phyloP scores from a whole-genome alignment of 441 rosid genomes.

The Croton setiger region DNA sequence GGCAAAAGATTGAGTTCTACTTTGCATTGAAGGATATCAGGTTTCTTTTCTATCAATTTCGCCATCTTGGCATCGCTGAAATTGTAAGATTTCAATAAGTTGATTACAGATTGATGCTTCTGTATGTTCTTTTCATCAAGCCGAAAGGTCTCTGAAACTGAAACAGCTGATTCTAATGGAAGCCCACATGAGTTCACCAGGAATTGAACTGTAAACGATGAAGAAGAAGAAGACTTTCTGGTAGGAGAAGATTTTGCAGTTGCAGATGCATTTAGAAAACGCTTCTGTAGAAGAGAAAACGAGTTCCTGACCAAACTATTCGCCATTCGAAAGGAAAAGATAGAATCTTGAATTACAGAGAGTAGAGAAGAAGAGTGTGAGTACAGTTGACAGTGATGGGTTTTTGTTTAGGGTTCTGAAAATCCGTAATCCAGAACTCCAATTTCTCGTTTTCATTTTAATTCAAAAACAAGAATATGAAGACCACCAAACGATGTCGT shows the following conservation, averaged over 20 bases:
- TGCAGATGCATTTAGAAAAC: not conserved
- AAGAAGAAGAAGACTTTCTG: no score
- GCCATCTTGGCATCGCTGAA: constrained; percentile 15
- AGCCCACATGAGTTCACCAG: constrained; percentile 21
- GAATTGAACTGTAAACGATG: constrained; percentile 16
- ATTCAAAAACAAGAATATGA: no score
- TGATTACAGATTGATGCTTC: not conserved
- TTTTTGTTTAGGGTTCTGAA: not conserved
- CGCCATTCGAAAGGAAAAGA: constrained; percentile 8
- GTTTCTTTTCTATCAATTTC: constrained; percentile 9
- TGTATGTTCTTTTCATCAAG: constrained; percentile 8
- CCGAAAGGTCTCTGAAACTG: constrained; percentile 4
- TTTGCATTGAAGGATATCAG: not conserved
- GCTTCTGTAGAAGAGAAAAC: not conserved
- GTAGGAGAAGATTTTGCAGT: not conserved
- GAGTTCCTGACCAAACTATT: not conserved
- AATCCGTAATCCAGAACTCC: no score
- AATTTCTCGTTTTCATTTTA: no score
- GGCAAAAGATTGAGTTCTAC: constrained; percentile 2
- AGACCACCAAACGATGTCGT: no score
- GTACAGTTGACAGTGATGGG: not conserved
- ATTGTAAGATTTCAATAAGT: constrained; percentile 9
- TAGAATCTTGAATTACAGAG: not conserved
- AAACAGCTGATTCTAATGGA: constrained; percentile 13
- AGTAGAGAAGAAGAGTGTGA: not conserved